Conservation (phyloP, 148 eudicot genomes). For the Beta vulgaris region DNA sequence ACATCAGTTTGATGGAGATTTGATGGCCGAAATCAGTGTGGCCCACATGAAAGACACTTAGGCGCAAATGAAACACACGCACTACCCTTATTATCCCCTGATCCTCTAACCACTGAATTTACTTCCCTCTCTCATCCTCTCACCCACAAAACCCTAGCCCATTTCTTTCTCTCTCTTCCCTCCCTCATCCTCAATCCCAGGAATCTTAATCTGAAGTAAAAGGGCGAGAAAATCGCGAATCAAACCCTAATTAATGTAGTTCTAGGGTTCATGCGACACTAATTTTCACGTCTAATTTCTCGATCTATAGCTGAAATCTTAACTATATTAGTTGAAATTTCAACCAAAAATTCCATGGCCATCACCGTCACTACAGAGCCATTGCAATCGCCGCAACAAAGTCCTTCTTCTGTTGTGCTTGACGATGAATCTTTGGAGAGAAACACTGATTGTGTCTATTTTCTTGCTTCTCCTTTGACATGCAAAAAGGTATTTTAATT, state of each 20-base stretch:
- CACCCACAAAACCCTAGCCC: background rate
- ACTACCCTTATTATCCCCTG: too few relatives aligned
- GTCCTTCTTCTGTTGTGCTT: constrained; percentile 11
- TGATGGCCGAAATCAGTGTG: too few relatives aligned
- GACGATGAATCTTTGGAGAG: constrained; percentile 73
- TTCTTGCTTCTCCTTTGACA: constrained; percentile 86
- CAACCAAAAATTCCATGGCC: constrained; percentile 17
- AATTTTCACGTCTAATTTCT: background rate
- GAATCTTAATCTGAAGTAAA: background rate
- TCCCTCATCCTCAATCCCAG: background rate
- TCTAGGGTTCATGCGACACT: constrained; percentile 14
- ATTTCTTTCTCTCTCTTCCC: background rate
- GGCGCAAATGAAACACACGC: too few relatives aligned
- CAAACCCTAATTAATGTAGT: constrained; percentile 25
- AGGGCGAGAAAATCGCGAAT: background rate
- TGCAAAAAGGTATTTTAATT: constrained; percentile 95
- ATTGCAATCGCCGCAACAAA: constrained; percentile 19
- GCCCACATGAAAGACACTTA: too few relatives aligned
- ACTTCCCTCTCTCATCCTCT: background rate
- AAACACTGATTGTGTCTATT: constrained; percentile 87
- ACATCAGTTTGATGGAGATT: too few relatives aligned
- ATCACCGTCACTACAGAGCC: constrained; percentile 20
- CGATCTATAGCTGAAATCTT: background rate
- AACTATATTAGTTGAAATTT: background rate
- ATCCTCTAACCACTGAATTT: too few relatives aligned